Percentiles rank a stretch among this genome's conserved stretches.
These are phyloP conservation scores for Stachybotrys chlorohalonatus DNA, from an alignment of 2,329 filamentous ascomycete species.

Conservation along the genomic window DNA sequence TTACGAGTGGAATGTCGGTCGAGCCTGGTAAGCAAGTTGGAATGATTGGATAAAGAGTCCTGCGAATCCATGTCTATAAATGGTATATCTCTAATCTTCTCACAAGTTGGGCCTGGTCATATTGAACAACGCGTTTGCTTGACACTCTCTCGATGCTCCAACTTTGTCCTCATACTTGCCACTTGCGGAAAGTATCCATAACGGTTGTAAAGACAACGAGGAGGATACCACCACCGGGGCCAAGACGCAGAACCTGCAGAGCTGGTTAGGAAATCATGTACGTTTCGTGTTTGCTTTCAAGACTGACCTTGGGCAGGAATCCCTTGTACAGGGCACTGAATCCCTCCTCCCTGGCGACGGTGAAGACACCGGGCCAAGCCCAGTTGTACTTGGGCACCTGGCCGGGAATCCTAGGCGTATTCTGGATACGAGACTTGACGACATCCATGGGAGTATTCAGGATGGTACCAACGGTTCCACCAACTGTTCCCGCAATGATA, in stretches of 20 bases:
- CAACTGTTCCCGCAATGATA: slow-evolving; percentile 74
- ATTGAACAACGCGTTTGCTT: slow-evolving; percentile 2
- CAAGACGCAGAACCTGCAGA: slow-evolving; percentile 34
- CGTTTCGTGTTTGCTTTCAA: no score
- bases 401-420: slow-evolving; percentile 76
- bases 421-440: slow-evolving; percentile 97
- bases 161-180: slow-evolving; percentile 16
- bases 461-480: slow-evolving; percentile 81
- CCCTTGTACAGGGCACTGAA: slow-evolving; percentile 93
- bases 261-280: slow-evolving; percentile 1
- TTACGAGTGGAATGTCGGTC: no score
- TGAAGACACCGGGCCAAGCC: slow-evolving; percentile 81
- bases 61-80: no score
- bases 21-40: no score
- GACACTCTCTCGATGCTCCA: background rate
- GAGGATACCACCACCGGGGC: slow-evolving; percentile 56
- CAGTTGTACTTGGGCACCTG: slow-evolving; percentile 93
- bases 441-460: slow-evolving; percentile 96
- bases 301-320: slow-evolving; percentile 90
- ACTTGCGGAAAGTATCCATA: slow-evolving; percentile 83
- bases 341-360: slow-evolving; percentile 88
- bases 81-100: background rate
- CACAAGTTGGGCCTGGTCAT: slow-evolving; percentile 6
- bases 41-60: no score
- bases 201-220: slow-evolving; percentile 81